Percentiles rank a stretch among this genome's conserved stretches.
These are phyloP conservation scores for Umbelopsis isabellina DNA, from an alignment of 192 early-diverging fungal genomes.

Conservation along the genomic window DNA sequence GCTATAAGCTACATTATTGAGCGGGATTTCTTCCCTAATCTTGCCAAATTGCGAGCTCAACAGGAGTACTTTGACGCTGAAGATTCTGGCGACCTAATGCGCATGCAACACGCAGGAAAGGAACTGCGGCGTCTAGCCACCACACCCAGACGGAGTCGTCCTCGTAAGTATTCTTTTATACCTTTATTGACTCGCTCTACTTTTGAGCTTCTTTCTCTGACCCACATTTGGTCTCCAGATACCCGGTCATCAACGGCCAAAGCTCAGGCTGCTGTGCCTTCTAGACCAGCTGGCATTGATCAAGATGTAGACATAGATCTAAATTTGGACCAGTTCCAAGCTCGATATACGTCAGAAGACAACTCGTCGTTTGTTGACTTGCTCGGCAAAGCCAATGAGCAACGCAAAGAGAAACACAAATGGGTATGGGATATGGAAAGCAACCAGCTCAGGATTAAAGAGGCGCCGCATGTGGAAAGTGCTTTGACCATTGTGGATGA, in stretches of 20 bases:
- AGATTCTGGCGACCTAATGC: constrained; percentile 39
- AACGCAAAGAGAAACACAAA: constrained; percentile 58
- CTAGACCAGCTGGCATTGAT: not conserved
- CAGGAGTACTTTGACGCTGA: constrained; percentile 61
- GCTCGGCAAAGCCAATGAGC: constrained; percentile 62
- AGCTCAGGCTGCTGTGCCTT: constrained; percentile 3
- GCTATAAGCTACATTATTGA: constrained; percentile 78
- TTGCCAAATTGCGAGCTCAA: constrained; percentile 62
- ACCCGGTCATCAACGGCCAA: not conserved
- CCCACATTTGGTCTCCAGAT: not conserved
- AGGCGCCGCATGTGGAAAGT: constrained; percentile 26
- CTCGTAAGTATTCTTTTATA: not conserved
- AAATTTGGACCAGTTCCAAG: constrained; percentile 74
- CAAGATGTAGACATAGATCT: constrained; percentile 49
- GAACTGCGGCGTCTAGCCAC: constrained; percentile 5
- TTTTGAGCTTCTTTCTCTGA: not conserved
- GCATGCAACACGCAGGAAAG: constrained; percentile 30
- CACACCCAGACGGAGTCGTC: not conserved
- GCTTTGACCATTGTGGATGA: constrained; percentile 29
- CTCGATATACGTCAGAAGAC: constrained; percentile 76
- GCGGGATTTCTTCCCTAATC: constrained; percentile 81
- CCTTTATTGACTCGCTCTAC: not conserved
- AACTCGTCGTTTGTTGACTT: constrained; percentile 77
- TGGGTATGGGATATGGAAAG: constrained; percentile 72
- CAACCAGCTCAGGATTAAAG: constrained; percentile 39